A percentile compares a stretch with the other conserved stretches of the same genome.
These are phyloP conservation scores for Umbellularia californica DNA, from an alignment of 164 flowering plant genomes.

Conservation along the genomic window DNA sequence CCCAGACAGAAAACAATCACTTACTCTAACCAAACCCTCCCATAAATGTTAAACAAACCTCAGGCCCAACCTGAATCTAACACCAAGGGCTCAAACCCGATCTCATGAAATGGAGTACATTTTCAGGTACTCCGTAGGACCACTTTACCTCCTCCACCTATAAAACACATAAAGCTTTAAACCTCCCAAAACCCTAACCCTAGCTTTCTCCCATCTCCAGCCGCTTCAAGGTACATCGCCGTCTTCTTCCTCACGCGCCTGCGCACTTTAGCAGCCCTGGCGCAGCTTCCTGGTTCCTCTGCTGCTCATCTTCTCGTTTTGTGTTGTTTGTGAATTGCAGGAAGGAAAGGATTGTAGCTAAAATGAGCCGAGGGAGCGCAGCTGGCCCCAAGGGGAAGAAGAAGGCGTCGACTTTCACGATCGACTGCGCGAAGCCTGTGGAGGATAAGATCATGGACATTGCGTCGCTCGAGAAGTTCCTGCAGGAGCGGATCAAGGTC, in stretches of 20 bases:
- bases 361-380: constrained; percentile 48
- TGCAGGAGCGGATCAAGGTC: constrained; percentile 68
- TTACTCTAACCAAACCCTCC: too few species aligned
- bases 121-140: background rate
- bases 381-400: constrained; percentile 52
- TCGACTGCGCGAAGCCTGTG: constrained; percentile 69
- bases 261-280: background rate
- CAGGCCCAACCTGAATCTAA: too few species aligned
- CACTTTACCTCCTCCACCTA: background rate
- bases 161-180: background rate
- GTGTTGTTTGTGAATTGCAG: background rate
- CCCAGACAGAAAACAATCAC: too few species aligned
- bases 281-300: background rate
- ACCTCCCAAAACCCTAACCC: background rate
- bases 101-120: too few species aligned
- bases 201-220: background rate
- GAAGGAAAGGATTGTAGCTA: background rate
- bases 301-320: background rate
- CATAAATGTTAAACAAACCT: too few species aligned
- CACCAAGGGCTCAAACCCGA: too few species aligned
- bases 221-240: background rate
- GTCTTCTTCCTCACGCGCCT: background rate
- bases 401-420: constrained; percentile 55
- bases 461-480: constrained; percentile 67
- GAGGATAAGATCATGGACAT: constrained; percentile 66